Evolutionary conservation across 768 basidiomycete species (phyloP), one percentile per base, ranked within the genome.

Genomic region (Boletellus emodensis): DNA sequence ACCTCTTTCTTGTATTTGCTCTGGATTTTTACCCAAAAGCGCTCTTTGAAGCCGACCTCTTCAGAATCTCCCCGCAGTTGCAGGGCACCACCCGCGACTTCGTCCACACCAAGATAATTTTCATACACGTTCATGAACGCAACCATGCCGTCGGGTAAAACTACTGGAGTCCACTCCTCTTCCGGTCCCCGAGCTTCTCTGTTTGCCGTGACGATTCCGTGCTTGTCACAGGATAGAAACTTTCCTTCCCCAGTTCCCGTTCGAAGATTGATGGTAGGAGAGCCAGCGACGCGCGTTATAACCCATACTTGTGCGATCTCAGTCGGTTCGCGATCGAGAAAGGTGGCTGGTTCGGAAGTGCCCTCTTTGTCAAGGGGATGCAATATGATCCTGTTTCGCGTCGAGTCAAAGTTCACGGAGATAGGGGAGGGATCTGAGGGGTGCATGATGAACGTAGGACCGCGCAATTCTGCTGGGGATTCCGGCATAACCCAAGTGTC

Each of bases 261-360:
- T 18, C 93, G 83, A 52, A 95, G 71, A 64, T 94, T 95, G 63
- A 95, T 79, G 11, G 89, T 90, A 6, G 82, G 67, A 17, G 92
- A 83, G 32, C 92, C 92, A 36, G 90, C 87, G 18, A 94, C 79
- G 41, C 89, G 84, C 26, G 92, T 94, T 20, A 78, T 81, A 13
- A 95, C 93, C 92, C 92, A 95, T 12, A 95, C 92, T 61, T 94
- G 91, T 17, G 86, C 74, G 30, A 94, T 87, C 52, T 94, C 91
- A 0, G 80, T 79, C 4, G 93, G 93, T 10, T 75, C 79, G 45
- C 85, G 81, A 53, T 85, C 82, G 39, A 89, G 72, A 8, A 89
- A 53, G 24, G 71, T 70, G 11, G 69, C 59, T 6, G 75, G 62
- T 37, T 75, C 79, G 9, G 61, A 60, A 47, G 67, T 68, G 20